Conservation (phyloP, 106 monocot genomes). For the Allium sativum region DNA sequence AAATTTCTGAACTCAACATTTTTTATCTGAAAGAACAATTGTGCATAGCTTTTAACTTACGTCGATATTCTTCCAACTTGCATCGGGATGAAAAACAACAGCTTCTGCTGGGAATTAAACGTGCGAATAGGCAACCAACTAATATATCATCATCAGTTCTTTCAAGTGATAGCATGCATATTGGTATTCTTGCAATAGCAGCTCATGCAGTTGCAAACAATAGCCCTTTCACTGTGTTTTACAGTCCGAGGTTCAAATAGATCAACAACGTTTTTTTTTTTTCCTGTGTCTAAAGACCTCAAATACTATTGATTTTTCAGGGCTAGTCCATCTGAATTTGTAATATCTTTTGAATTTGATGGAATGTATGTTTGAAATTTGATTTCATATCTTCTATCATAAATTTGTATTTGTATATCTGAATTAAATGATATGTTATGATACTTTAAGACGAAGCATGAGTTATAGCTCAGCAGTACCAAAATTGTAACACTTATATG, state of each 20-base stretch:
- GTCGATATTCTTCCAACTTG: not conserved
- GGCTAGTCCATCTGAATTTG: constrained; percentile 85
- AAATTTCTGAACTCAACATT: too few relatives aligned
- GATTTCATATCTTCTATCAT: too few relatives aligned
- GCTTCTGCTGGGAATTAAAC: constrained; percentile 16
- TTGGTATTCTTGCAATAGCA: constrained; percentile 20
- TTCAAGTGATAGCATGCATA: constrained; percentile 25
- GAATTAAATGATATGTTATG: too few relatives aligned
- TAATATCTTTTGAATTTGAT: constrained; percentile 63
- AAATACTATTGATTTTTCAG: constrained; percentile 20
- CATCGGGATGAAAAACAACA: constrained; percentile 18
- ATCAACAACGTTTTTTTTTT: not conserved
- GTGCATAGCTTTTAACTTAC: too few relatives aligned
- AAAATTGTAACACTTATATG: too few relatives aligned
- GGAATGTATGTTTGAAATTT: too few relatives aligned
- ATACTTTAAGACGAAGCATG: too few relatives aligned
- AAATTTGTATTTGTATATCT: too few relatives aligned
- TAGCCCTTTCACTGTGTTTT: constrained; percentile 18
- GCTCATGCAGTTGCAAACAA: constrained; percentile 21
- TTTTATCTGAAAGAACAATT: too few relatives aligned
- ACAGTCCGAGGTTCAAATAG: constrained; percentile 16
- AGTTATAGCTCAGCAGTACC: too few relatives aligned
- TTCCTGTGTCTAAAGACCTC: not conserved
- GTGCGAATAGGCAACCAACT: constrained; percentile 16
- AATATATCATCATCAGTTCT: constrained; percentile 17